Conservation (phyloP, 2,329 filamentous ascomycete genomes). For the Beauveria caledonica region DNA sequence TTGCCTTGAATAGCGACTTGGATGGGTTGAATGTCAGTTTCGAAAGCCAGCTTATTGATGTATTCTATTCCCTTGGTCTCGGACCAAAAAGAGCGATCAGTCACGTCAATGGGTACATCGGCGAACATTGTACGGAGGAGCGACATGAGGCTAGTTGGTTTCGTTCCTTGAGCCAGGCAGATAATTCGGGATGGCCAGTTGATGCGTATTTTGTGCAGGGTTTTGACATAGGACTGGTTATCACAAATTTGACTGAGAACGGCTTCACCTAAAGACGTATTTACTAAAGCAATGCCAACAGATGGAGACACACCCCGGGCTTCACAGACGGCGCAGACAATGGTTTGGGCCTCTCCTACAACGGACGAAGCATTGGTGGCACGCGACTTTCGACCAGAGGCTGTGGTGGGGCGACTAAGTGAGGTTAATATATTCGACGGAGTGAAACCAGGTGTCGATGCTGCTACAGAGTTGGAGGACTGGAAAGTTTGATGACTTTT, state of each 20-base stretch:
- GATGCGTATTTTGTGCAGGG: conserved; percentile 76
- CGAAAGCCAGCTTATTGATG: conserved; percentile 70
- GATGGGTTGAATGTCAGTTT: conserved; percentile 71
- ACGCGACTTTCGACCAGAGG: conserved; percentile 38
- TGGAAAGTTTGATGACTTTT: background rate
- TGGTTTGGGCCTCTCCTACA: conserved; percentile 51
- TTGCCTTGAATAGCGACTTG: conserved; percentile 75
- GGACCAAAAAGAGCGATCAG: conserved; percentile 78
- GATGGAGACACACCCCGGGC: conserved; percentile 79
- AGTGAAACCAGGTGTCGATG: background rate
- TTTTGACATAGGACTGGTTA: conserved; percentile 83
- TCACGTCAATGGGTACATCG: conserved; percentile 29
- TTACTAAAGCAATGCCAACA: conserved; percentile 80
- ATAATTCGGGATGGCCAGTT: conserved; percentile 74
- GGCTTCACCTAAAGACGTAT: conserved; percentile 75
- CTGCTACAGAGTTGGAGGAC: background rate
- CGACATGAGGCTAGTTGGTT: conserved; percentile 52
- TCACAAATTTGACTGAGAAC: conserved; percentile 88
- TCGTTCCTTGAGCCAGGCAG: conserved; percentile 60
- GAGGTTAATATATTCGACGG: conserved; percentile 17
- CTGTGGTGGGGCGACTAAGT: conserved; percentile 28
- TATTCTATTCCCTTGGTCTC: conserved; percentile 70
- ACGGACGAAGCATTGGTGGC: conserved; percentile 28
- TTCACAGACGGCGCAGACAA: conserved; percentile 84
- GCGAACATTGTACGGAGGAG: conserved; percentile 3